Evolutionary conservation across 176 grass and related monocot species (phyloP).

Genomic region (Musa beccarii): DNA sequence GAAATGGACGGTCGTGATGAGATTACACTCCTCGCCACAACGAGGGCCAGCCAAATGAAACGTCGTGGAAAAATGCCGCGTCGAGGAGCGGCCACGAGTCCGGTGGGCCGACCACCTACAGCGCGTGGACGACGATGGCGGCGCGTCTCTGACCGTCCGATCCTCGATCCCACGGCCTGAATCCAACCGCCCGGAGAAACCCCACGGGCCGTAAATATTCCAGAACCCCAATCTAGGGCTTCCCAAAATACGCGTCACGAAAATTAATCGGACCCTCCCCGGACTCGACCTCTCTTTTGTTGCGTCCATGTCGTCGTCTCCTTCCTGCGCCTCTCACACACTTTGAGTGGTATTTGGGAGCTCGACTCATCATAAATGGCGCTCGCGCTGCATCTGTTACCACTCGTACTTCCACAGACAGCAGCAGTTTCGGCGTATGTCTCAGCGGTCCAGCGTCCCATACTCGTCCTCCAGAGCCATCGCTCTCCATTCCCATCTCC

Average conservation of each 20-base stretch:
- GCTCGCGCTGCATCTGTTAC: background rate
- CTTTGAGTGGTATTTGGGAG: too few relatives aligned
- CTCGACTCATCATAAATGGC: background rate
- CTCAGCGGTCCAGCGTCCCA: background rate
- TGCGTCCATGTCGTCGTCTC: too few relatives aligned
- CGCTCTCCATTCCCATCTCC: background rate
- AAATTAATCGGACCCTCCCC: background rate
- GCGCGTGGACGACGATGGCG: background rate
- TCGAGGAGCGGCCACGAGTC: background rate
- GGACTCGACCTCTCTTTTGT: background rate
- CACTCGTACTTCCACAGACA: conserved; percentile 3
- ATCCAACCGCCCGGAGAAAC: background rate
- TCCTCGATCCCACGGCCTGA: background rate
- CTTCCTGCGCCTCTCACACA: background rate
- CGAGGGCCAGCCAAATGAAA: background rate
- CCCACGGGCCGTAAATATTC: background rate
- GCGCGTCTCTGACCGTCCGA: background rate
- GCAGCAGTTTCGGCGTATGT: background rate
- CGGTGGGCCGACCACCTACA: background rate
- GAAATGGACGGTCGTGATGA: background rate
- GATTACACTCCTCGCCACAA: too few relatives aligned
- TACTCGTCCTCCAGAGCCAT: background rate
- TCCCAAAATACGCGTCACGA: background rate
- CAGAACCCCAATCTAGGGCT: too few relatives aligned
- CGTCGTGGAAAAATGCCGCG: background rate